These are phyloP conservation scores for Keithomyces neogunnii DNA, from an alignment of 2,329 filamentous ascomycete species.

Conservation along the genomic window DNA sequence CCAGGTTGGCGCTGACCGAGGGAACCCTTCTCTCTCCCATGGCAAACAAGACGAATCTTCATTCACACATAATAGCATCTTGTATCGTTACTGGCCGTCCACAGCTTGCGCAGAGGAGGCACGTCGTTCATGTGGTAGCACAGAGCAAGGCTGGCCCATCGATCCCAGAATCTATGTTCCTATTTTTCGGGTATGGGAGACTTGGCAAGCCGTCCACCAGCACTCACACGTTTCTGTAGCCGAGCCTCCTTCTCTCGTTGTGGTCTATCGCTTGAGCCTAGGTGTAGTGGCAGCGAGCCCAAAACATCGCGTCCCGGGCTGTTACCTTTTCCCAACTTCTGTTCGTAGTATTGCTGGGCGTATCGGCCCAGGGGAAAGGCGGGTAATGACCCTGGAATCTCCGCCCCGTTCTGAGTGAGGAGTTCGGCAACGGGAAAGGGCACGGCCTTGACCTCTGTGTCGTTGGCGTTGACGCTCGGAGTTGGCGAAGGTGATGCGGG, in stretches of 20 bases:
- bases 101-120: slow-evolving; percentile 17
- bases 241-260: slow-evolving; percentile 58
- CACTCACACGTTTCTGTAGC: slow-evolving; percentile 72
- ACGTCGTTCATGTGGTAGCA: slow-evolving; percentile 27
- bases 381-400: slow-evolving; percentile 67
- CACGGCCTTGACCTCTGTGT: slow-evolving; percentile 43
- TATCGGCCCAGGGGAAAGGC: slow-evolving; percentile 76
- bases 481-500: slow-evolving; percentile 64
- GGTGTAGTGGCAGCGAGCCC: slow-evolving; percentile 46
- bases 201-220: slow-evolving; percentile 63
- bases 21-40: not conserved
- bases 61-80: not conserved
- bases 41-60: not conserved
- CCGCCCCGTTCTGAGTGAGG: slow-evolving; percentile 85
- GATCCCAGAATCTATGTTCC: slow-evolving; percentile 33
- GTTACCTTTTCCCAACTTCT: slow-evolving; percentile 50
- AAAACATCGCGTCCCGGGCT: slow-evolving; percentile 46
- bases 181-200: slow-evolving; percentile 55
- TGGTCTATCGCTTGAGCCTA: slow-evolving; percentile 37
- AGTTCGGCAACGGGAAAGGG: slow-evolving; percentile 88
- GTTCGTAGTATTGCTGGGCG: slow-evolving; percentile 77
- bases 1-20: too few relatives aligned
- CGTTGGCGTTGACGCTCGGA: slow-evolving; percentile 31
- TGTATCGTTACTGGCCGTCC: slow-evolving; percentile 5
- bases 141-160: slow-evolving; percentile 27